A percentile compares a stretch with the other conserved stretches of the same genome.
These are phyloP conservation scores for Komagataea norvegica DNA, from an alignment of 1,139 yeast species.

Conservation along the genomic window DNA sequence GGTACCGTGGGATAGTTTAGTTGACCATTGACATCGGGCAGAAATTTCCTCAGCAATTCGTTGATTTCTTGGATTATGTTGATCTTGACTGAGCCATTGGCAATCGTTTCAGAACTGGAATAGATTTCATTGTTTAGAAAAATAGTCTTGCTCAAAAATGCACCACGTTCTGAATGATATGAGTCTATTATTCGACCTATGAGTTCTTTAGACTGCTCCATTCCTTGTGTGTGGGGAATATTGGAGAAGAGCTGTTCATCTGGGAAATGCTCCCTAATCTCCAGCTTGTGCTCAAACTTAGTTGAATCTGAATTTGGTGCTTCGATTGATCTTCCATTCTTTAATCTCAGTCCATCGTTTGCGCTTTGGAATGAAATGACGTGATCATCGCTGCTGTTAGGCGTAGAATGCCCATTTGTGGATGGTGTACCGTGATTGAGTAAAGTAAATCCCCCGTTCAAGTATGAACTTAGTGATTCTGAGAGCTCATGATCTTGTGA, in stretches of 20 bases:
- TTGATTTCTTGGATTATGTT: slow-evolving; percentile 17
- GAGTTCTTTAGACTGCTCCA: slow-evolving; percentile 7
- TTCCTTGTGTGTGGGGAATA: slow-evolving; percentile 4
- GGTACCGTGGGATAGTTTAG: neutral
- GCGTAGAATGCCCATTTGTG: too few species aligned
- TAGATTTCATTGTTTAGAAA: slow-evolving; percentile 11
- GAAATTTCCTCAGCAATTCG: slow-evolving; percentile 9
- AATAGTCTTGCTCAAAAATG: slow-evolving; percentile 8
- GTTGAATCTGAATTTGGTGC: too few species aligned
- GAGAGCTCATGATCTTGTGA: slow-evolving; percentile 13
- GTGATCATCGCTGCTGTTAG: too few species aligned
- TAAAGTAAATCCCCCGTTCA: neutral
- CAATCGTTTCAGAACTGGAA: slow-evolving; percentile 8
- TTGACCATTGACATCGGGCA: slow-evolving; percentile 5
- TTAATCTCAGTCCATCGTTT: too few species aligned
- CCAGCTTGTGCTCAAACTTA: neutral
- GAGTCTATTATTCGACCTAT: slow-evolving; percentile 13
- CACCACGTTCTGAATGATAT: slow-evolving; percentile 9
- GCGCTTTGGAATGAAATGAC: too few species aligned
- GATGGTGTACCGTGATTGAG: too few species aligned
- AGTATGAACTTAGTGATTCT: slow-evolving; percentile 4
- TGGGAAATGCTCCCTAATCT: neutral
- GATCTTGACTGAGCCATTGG: slow-evolving; percentile 16
- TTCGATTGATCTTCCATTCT: too few species aligned
- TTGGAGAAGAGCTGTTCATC: neutral